Conservation (phyloP, 768 basidiomycete species). For the Suillus lakei region DNA sequence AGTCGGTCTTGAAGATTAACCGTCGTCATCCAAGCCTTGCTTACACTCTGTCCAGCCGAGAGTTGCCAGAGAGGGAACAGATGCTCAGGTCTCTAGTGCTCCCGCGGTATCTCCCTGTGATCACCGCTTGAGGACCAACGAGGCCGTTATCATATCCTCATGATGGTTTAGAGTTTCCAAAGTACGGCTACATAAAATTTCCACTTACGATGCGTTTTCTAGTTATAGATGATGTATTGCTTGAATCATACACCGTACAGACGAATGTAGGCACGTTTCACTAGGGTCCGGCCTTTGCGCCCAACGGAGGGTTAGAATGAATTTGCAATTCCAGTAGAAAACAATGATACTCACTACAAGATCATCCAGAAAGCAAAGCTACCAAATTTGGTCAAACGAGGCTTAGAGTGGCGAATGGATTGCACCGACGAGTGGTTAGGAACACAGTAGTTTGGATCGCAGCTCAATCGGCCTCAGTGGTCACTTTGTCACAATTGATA, state of each 20-base stretch:
- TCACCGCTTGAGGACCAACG: background rate
- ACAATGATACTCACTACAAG: background rate
- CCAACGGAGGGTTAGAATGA: background rate
- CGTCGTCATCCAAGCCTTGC: background rate
- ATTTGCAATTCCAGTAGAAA: background rate
- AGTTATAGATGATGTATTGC: background rate
- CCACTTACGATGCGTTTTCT: background rate
- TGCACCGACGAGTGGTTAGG: background rate
- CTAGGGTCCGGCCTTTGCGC: background rate
- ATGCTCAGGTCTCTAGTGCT: background rate
- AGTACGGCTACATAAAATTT: background rate
- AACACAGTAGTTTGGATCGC: background rate
- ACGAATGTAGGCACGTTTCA: background rate
- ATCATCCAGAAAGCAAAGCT: background rate
- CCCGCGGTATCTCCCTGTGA: background rate
- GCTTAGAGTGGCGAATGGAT: background rate
- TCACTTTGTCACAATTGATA: constrained; percentile 2
- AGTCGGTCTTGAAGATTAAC: background rate
- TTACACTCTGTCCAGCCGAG: background rate
- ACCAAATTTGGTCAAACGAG: background rate
- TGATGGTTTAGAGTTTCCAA: background rate
- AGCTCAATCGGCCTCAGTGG: background rate
- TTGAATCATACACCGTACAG: background rate
- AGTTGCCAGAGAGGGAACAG: background rate
- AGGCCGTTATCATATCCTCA: background rate